Evolutionary conservation across 768 basidiomycete genomes (phyloP), one percentile per base, ranked within the genome.

Genomic region (Lactifluus rugatus): DNA sequence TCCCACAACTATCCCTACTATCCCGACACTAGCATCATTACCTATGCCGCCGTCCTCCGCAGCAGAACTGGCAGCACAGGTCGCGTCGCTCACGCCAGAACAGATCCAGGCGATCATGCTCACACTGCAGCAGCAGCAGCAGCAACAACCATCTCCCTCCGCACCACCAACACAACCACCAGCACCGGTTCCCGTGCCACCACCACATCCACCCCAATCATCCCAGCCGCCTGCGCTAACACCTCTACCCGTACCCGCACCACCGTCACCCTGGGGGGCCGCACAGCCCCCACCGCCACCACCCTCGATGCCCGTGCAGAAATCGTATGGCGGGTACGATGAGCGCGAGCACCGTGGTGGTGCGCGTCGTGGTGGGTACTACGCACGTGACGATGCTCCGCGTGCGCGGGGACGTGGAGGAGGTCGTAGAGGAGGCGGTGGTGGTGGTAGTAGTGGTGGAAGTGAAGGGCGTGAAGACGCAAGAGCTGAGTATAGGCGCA

Each of bases 1-100:
- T 23, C 63, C 57, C 26, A 57, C 64, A 37, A 26, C 53, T 67
- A 21, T 64, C 67, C 9, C 66, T 68, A 19, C 62, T 67, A 17
- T 65, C 62, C 45, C 69, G 63, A 56, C 64, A 31, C 34, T 66
- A 70, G 6, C 31, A 13, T 73, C 68, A 32, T 66, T 76, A 16
- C 69, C 72, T 32, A 69, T 28, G 2, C 34, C 26, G 14, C 26
- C 49, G 5, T 75, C 36, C 71, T 77, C 59, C 73, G 79, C 19
- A 2, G 71, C 78, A 14, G 77, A 78, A 17, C 77, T 91, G 39
- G 83, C 83, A 8, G 81, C 84, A 5, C 84, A 88, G 65, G 81
- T 89, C 6, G 84, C 87, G 6, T 75, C 82, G 36, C 76, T 90
- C 16, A 87, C 85, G 2, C 85, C 86, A 0, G 87, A 87, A 49